These are phyloP conservation scores for Naegleria fowleri DNA, from an alignment of 208 protist species.

Conservation along the genomic window DNA sequence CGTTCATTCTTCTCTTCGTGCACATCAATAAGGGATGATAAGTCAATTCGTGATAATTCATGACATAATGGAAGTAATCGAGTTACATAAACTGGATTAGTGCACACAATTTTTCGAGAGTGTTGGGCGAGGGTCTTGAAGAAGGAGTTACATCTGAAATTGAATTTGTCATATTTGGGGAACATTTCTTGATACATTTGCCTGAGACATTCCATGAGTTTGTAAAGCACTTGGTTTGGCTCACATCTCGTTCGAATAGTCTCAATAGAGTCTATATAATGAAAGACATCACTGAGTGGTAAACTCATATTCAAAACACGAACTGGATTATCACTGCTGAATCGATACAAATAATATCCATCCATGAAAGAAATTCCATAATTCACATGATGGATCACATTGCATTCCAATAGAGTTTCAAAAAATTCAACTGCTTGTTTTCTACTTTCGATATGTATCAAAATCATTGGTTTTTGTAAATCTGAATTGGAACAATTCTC, in stretches of 20 bases:
- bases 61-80: neutral
- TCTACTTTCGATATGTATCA: neutral
- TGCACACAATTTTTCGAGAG: neutral
- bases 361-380: neutral
- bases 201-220: neutral
- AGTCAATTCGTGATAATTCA: slow-evolving; percentile 3
- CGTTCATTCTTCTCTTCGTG: neutral
- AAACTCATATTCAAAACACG: slow-evolving; percentile 7
- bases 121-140: neutral
- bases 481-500: neutral
- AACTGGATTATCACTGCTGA: neutral
- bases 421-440: neutral
- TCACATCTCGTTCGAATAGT: neutral
- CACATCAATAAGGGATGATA: neutral
- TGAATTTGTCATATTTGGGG: neutral
- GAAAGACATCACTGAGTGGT: neutral
- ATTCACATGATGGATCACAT: neutral
- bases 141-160: neutral
- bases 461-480: neutral
- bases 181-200: neutral
- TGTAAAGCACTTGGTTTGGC: neutral
- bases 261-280: neutral
- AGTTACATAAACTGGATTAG: neutral
- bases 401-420: neutral
- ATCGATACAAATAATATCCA: slow-evolving; percentile 21